Percentiles rank a stretch among this genome's conserved stretches.
Evolutionary conservation across 345 rosid species (phyloP).

Genomic region (Dipteronia sinensis): DNA sequence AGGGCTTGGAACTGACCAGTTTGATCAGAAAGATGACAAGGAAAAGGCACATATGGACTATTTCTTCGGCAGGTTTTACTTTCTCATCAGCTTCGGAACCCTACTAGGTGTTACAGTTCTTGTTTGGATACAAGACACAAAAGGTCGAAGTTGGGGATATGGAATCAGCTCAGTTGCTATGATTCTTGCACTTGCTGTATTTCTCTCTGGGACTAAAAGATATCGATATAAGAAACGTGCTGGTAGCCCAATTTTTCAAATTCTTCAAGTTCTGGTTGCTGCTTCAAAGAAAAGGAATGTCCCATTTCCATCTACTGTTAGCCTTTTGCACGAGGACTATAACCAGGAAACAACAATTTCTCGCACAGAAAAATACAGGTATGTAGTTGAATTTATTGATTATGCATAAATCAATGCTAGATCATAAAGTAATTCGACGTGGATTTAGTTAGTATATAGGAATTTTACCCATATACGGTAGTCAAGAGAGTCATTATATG

Average conservation of each 20-base stretch:
- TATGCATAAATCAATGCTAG: too few relatives aligned
- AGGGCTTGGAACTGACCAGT: conserved; percentile 23
- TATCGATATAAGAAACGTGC: conserved; percentile 17
- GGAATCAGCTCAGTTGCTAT: conserved; percentile 16
- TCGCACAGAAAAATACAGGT: conserved; percentile 14
- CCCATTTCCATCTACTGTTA: neutral
- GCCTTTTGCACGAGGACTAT: conserved; percentile 9
- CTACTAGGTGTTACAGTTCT: conserved; percentile 24
- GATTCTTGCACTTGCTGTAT: neutral
- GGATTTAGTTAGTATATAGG: too few relatives aligned
- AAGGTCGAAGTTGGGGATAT: conserved; percentile 24
- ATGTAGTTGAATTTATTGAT: neutral
- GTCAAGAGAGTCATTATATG: too few relatives aligned
- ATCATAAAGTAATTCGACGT: too few relatives aligned
- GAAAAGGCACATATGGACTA: conserved; percentile 16
- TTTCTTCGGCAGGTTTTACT: conserved; percentile 19
- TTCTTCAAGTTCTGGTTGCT: conserved; percentile 21
- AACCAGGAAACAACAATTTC: neutral
- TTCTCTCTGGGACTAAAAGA: conserved; percentile 5
- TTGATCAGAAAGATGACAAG: conserved; percentile 21
- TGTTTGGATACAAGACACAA: conserved; percentile 20
- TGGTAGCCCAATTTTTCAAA: conserved; percentile 19
- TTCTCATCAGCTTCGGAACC: conserved; percentile 19
- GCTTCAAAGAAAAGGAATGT: conserved; percentile 18
- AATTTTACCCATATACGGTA: too few relatives aligned